Conservation (phyloP, 495 filamentous ascomycete species). For the Tuber aestivum region DNA sequence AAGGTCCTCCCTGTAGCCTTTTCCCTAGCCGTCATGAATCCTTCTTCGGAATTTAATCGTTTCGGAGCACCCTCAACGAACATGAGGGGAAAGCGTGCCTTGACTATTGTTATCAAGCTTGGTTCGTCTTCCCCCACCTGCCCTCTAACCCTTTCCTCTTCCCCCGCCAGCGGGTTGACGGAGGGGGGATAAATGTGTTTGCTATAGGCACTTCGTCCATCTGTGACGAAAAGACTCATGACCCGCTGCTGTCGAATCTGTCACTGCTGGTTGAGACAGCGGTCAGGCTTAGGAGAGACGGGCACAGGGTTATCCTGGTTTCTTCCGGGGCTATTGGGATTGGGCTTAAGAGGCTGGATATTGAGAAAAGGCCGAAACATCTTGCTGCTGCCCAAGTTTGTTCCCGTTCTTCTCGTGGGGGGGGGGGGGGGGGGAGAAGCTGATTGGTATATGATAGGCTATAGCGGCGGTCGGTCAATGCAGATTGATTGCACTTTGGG, state of each 20-base stretch:
- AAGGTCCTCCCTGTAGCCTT: constrained; percentile 9
- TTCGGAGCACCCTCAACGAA: constrained; percentile 16
- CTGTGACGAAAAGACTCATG: constrained; percentile 93
- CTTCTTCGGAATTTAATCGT: constrained; percentile 16
- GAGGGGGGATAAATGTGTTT: neutral
- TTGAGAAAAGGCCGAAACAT: constrained; percentile 81
- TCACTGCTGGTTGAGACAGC: constrained; percentile 89
- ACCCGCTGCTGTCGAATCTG: constrained; percentile 86
- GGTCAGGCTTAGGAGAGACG: constrained; percentile 75
- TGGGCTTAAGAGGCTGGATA: constrained; percentile 79
- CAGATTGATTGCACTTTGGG: constrained; percentile 91
- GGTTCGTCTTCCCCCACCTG: constrained; percentile 52
- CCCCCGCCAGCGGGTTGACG: neutral
- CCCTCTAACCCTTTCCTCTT: neutral
- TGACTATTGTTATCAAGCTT: constrained; percentile 88
- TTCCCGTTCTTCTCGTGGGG: neutral
- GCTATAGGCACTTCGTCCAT: constrained; percentile 87
- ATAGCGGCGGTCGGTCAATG: constrained; percentile 95
- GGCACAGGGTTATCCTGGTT: constrained; percentile 88
- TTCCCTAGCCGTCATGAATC: neutral
- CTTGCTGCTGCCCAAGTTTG: constrained; percentile 71
- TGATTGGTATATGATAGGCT: constrained; percentile 51
- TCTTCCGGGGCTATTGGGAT: constrained; percentile 96
- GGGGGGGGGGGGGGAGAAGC: neutral
- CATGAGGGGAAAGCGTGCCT: constrained; percentile 48